Base-by-base conservation (phyloP, 148 eudicot species). In the Silene conica region DNA sequence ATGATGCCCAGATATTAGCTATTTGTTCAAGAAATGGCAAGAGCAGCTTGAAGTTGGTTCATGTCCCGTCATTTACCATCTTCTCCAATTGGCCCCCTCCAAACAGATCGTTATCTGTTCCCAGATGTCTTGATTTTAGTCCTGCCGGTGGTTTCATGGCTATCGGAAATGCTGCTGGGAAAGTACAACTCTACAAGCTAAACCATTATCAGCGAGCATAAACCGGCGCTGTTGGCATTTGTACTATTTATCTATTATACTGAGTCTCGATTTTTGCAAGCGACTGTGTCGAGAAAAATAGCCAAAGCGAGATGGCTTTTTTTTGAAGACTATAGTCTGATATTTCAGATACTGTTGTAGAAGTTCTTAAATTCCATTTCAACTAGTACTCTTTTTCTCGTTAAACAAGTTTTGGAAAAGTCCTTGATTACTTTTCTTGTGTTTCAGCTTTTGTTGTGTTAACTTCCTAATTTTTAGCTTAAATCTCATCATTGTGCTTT, bases 91-190 rank as follows among this genome's bases (percentile, higher is more conserved):
- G 93, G 93, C 97, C 98, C 15, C 90, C 89, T 1, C 74, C 79
- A 72, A 90, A 83, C 74, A 73, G 58, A 41, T 67, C 75, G 5
- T 34, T 91, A n/a, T 73, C 74, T 1, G 70, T 76, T 73, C 92
- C 98, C 0, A 76, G 83, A 0, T 88, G 98, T 69, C 68, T 92
- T 83, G 97, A 95, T 74, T 95, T 95, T 48, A 95, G 97, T 67
- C 98, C 98, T 1, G 88, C 84, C 66, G 87, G 98, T 61, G 98
- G 98, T 50, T 87, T 88, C 77, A 90, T 95, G 97, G 97, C 96
- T n/a, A 8, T 86, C 69, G 98, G 93, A 38, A 88, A 92, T 82
- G 93, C 89, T 50, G 87, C 85, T 22, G 96, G 97, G 52, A 87
- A 88, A 62, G 98, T 95, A 22, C 70, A 82, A 64, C 77, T 95